Evolutionary conservation across 164 flowering plant species (phyloP).

Genomic region (Vitis vinifera): ASM3070453v1 NC_081805.1:26171501-26172000

Average conservation of each 20-base stretch:
- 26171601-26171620: background rate
- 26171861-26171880: too few species aligned
- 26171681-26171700: conserved; percentile 78
- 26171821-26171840: background rate
- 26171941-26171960: background rate
- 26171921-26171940: background rate
- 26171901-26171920: too few species aligned
- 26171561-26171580: background rate
- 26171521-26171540: too few species aligned
- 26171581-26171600: background rate
- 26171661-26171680: conserved; percentile 61
- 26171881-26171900: too few species aligned
- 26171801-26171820: background rate
- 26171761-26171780: background rate
- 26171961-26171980: too few species aligned
- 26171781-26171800: background rate
- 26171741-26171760: conserved; percentile 4
- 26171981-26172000: too few species aligned
- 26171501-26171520: too few species aligned
- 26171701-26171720: conserved; percentile 89
- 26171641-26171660: conserved; percentile 69
- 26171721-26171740: conserved; percentile 98
- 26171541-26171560: too few species aligned
- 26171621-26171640: conserved; percentile 50
- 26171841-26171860: background rate